Percentiles rank a stretch among this genome's conserved stretches.
phyloP scores from a whole-genome alignment of 768 basidiomycete genomes.

The Punctularia strigosozonata region DNA sequence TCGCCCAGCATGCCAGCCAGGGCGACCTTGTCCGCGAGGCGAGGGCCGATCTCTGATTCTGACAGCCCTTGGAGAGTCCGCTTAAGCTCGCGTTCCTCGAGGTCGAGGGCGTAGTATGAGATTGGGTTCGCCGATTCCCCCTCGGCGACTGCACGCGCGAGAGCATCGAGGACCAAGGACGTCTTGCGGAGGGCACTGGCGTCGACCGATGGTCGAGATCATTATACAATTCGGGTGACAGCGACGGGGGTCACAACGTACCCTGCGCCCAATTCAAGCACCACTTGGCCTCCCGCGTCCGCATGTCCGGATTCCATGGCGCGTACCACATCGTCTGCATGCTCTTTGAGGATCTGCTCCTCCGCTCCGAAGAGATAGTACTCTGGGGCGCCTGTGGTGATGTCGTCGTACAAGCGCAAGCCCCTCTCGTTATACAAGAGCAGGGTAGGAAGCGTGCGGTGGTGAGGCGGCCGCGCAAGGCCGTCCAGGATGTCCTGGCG shows the following conservation, averaged over 20 bases:
- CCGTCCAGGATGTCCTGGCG: slow-evolving; percentile 39
- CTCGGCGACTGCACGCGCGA: slow-evolving; percentile 41
- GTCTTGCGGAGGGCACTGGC: slow-evolving; percentile 79
- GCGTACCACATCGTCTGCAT: slow-evolving; percentile 64
- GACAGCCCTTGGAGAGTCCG: slow-evolving; percentile 65
- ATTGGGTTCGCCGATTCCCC: slow-evolving; percentile 33
- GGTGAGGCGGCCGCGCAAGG: slow-evolving; percentile 37
- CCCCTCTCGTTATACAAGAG: slow-evolving; percentile 83
- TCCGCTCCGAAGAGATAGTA: slow-evolving; percentile 92
- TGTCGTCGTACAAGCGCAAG: slow-evolving; percentile 74
- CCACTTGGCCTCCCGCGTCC: slow-evolving; percentile 34
- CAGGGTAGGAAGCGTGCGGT: slow-evolving; percentile 66
- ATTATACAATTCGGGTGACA: neutral
- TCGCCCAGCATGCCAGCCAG: slow-evolving; percentile 85
- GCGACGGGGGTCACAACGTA: slow-evolving; percentile 36
- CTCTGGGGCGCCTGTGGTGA: slow-evolving; percentile 65
- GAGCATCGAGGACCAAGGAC: slow-evolving; percentile 64
- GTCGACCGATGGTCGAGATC: neutral
- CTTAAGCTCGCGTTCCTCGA: slow-evolving; percentile 77
- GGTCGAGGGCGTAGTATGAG: slow-evolving; percentile 87
- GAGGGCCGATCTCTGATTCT: slow-evolving; percentile 46
- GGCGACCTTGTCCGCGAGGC: slow-evolving; percentile 59
- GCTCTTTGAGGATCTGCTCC: slow-evolving; percentile 66
- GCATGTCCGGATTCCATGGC: slow-evolving; percentile 44
- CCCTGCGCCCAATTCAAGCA: slow-evolving; percentile 94